Percentiles rank a stretch among this genome's conserved stretches.
Evolutionary conservation across 805 yeast genomes (phyloP).

Genomic region (Monosporozyma aerobia): DNA sequence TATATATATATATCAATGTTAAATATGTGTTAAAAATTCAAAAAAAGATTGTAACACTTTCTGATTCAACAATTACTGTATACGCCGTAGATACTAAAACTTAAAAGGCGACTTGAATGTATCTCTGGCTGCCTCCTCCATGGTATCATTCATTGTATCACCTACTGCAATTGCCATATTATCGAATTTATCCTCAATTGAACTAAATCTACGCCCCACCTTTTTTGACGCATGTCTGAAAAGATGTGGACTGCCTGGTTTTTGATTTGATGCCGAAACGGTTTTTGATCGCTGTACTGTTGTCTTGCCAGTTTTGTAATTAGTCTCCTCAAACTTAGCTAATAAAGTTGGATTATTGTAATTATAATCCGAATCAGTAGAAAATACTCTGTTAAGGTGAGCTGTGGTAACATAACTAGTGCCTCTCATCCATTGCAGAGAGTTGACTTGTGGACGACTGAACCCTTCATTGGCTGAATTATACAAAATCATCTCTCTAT

Average conservation of each 20-base stretch:
- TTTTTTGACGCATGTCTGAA: slow-evolving; percentile 32
- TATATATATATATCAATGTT: neutral
- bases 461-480: slow-evolving; percentile 62
- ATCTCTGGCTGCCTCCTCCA: slow-evolving; percentile 25
- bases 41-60: neutral
- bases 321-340: neutral
- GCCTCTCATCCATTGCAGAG: slow-evolving; percentile 83
- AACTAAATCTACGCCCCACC: slow-evolving; percentile 43
- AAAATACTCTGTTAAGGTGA: slow-evolving; percentile 53
- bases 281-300: slow-evolving; percentile 32
- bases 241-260: slow-evolving; percentile 26
- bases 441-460: slow-evolving; percentile 67
- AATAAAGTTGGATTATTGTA: slow-evolving; percentile 32
- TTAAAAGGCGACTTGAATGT: slow-evolving; percentile 1
- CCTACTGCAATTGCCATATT: slow-evolving; percentile 48
- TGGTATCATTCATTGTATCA: slow-evolving; percentile 43
- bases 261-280: slow-evolving; percentile 35
- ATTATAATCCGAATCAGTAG: slow-evolving; percentile 51
- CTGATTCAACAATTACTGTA: neutral
- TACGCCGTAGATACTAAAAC: neutral
- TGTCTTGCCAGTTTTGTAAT: slow-evolving; percentile 44
- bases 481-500: slow-evolving; percentile 34
- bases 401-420: slow-evolving; percentile 45
- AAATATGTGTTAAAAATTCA: neutral
- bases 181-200: slow-evolving; percentile 45